Evolutionary conservation across 495 filamentous ascomycete genomes (phyloP).

Genomic region (Penicilliopsis zonata): DNA sequence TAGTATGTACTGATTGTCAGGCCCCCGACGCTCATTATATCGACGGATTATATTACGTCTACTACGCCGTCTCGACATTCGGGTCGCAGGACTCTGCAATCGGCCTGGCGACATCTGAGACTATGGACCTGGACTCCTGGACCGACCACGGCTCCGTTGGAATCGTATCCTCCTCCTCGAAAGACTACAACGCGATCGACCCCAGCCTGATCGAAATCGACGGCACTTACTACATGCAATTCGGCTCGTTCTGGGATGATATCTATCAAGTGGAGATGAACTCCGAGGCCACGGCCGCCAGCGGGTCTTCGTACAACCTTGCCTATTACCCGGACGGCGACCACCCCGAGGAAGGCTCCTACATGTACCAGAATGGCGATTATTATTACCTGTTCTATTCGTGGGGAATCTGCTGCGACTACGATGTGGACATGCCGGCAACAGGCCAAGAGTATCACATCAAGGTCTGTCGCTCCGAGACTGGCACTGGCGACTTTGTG

Average conservation of each 20-base stretch:
- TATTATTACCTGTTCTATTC: conserved; percentile 67
- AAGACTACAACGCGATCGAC: conserved; percentile 64
- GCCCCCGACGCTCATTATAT: conserved; percentile 53
- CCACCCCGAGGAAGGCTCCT: conserved; percentile 48
- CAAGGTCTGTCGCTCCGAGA: conserved; percentile 48
- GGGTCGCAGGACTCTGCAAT: conserved; percentile 56
- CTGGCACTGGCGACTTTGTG: conserved; percentile 44
- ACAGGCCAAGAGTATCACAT: conserved; percentile 59
- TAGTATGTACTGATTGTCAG: too few relatives aligned
- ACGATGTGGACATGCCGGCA: conserved; percentile 36
- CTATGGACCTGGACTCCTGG: conserved; percentile 50
- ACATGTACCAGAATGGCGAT: conserved; percentile 40
- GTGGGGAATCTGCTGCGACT: conserved; percentile 54
- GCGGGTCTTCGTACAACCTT: conserved; percentile 30
- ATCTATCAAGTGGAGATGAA: conserved; percentile 53
- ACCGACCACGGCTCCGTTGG: conserved; percentile 40
- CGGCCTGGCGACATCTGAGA: conserved; percentile 52
- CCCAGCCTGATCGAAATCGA: conserved; percentile 42
- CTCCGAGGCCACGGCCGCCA: conserved; percentile 25
- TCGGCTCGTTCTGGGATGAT: conserved; percentile 62
- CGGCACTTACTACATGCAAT: conserved; percentile 45
- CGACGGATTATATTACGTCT: conserved; percentile 50
- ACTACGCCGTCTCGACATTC: conserved; percentile 59
- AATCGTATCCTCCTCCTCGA: conserved; percentile 29
- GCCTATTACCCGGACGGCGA: conserved; percentile 41